Evolutionary conservation across 2,329 filamentous ascomycete species (phyloP).

Genomic region (Arthrobotrys megalospora): DNA sequence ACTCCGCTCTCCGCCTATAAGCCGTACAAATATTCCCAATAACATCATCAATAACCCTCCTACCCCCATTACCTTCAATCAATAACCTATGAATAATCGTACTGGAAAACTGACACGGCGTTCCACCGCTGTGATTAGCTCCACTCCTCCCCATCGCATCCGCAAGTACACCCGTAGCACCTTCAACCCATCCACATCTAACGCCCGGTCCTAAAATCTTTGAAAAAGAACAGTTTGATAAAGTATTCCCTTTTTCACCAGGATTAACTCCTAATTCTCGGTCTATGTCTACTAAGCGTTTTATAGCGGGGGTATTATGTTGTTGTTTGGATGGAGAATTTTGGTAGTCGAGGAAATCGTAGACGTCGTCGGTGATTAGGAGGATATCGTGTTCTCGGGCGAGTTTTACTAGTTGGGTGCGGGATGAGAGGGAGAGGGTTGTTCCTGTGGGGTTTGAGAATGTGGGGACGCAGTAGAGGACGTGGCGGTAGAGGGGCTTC

Average conservation of each 20-base stretch:
- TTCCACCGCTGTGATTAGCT: conserved; percentile 72
- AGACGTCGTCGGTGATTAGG: conserved; percentile 91
- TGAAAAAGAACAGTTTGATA: conserved; percentile 90
- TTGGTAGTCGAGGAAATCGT: conserved; percentile 79
- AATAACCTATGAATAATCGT: conserved; percentile 72
- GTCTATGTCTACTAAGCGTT: conserved; percentile 41
- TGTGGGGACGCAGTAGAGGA: conserved; percentile 90
- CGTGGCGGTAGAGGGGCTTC: conserved; percentile 78
- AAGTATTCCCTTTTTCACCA: conserved; percentile 74
- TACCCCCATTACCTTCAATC: conserved; percentile 64
- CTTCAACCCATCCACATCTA: conserved; percentile 88
- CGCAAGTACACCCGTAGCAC: conserved; percentile 75
- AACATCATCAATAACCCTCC: conserved; percentile 68
- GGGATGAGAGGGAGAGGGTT: conserved; percentile 80
- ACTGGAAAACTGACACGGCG: conserved; percentile 73
- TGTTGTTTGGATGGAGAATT: conserved; percentile 21
- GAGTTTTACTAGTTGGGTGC: conserved; percentile 79
- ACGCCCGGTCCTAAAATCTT: conserved; percentile 88
- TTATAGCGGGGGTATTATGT: conserved; percentile 43
- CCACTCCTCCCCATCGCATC: conserved; percentile 72
- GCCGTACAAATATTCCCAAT: conserved; percentile 70
- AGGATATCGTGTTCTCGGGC: conserved; percentile 85
- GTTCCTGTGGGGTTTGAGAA: conserved; percentile 90
- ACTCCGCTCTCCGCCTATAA: conserved; percentile 72
- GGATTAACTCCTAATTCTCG: conserved; percentile 48